phyloP scores from a whole-genome alignment of 1,284 basidiomycete species.

The Flammula alnicola region DNA sequence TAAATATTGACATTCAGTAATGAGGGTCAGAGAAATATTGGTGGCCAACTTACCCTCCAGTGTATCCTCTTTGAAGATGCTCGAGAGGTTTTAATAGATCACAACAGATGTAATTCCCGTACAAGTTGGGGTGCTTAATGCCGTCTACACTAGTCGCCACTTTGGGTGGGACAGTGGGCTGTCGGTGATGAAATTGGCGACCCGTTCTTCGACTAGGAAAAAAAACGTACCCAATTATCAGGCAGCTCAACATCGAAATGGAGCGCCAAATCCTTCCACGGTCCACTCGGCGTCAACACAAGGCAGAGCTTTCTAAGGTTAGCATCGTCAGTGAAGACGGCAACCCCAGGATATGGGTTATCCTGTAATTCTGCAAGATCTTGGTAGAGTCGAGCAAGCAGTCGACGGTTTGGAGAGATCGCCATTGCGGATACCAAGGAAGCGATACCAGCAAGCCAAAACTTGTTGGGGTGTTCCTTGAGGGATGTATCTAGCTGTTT shows the following conservation, averaged over 20 bases:
- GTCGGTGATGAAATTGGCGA: too few species aligned
- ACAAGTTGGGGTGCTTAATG: constrained; percentile 45
- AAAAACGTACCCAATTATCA: constrained; percentile 35
- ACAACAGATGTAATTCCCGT: constrained; percentile 42
- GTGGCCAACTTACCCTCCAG: constrained; percentile 36
- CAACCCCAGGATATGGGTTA: constrained; percentile 6
- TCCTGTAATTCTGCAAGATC: constrained; percentile 44
- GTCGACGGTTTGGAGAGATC: constrained; percentile 6
- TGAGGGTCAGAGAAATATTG: background rate
- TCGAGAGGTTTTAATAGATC: constrained; percentile 37
- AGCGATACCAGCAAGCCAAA: too few species aligned
- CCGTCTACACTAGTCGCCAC: constrained; percentile 36
- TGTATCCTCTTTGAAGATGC: constrained; percentile 32
- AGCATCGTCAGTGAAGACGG: constrained; percentile 39
- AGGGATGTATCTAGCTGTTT: too few species aligned
- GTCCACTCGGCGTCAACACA: constrained; percentile 43
- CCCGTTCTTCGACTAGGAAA: too few species aligned
- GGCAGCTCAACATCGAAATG: constrained; percentile 45
- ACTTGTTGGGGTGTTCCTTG: too few species aligned
- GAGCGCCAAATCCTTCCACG: constrained; percentile 43
- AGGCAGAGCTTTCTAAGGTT: constrained; percentile 43
- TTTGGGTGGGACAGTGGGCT: constrained; percentile 40
- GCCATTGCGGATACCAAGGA: too few species aligned
- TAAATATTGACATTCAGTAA: background rate
- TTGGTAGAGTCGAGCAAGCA: constrained; percentile 40